Evolutionary conservation across 1,284 basidiomycete species (phyloP).

Genomic region (Cronartium quercuum): DNA sequence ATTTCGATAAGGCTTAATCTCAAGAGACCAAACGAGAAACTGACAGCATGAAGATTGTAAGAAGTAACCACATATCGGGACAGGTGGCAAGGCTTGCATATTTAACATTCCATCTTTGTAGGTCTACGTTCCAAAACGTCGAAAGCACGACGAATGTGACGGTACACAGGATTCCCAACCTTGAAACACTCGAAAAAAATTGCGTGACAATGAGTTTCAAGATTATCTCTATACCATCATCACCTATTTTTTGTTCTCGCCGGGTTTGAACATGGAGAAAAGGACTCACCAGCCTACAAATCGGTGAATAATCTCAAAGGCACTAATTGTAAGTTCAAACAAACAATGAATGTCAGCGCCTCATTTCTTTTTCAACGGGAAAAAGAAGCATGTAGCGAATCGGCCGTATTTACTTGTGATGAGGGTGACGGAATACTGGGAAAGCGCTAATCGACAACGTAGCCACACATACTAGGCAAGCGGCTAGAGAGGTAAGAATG

Average conservation of each 20-base stretch:
- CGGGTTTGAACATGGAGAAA: not conserved
- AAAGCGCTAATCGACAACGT: constrained; percentile 4
- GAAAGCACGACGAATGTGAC: constrained; percentile 4
- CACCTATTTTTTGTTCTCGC: not conserved
- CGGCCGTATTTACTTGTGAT: constrained; percentile 28
- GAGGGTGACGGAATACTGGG: constrained; percentile 6
- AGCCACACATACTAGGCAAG: constrained; percentile 2
- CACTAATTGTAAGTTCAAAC: not conserved
- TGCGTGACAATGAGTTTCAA: not conserved
- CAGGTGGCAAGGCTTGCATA: not conserved
- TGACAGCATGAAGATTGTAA: constrained; percentile 14
- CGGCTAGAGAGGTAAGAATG: not conserved
- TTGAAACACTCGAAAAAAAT: not conserved
- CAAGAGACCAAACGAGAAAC: not conserved
- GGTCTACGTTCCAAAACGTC: constrained; percentile 4
- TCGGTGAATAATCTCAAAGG: constrained; percentile 33
- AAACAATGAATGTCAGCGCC: too few species aligned
- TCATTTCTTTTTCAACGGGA: not conserved
- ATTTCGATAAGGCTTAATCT: not conserved
- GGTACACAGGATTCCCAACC: constrained; percentile 26
- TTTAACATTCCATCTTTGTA: constrained; percentile 9
- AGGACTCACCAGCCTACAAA: constrained; percentile 34
- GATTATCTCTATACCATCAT: not conserved
- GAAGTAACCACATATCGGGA: constrained; percentile 20
- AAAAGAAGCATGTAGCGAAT: not conserved